Conservation (phyloP, 2,329 filamentous ascomycete species). For the Leptographium procerum region DNA sequence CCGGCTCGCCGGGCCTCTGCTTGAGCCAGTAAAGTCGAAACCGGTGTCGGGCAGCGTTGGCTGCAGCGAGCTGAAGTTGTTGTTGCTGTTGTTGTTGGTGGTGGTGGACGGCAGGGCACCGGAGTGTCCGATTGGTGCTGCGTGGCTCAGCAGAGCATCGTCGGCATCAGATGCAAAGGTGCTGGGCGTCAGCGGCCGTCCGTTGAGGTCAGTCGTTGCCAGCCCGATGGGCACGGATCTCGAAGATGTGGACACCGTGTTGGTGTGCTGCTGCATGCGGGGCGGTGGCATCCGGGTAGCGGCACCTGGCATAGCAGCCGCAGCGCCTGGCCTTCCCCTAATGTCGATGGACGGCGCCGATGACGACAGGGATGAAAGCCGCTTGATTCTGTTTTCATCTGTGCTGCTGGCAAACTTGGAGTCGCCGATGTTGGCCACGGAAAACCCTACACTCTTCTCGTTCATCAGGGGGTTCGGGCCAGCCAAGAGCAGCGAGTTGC, state of each 20-base stretch:
- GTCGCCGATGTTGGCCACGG: neutral
- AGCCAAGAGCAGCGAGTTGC: constrained; percentile 67
- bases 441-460: neutral
- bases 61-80: neutral
- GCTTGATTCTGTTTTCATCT: neutral
- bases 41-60: neutral
- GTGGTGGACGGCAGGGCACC: neutral
- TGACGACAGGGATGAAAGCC: neutral
- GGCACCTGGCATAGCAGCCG: neutral
- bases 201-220: neutral
- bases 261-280: neutral
- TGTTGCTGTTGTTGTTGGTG: too few species aligned
- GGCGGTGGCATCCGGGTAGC: neutral
- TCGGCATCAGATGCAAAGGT: too few species aligned
- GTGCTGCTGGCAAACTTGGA: neutral
- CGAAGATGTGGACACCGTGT: constrained; percentile 1
- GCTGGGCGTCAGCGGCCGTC: neutral
- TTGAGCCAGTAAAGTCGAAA: neutral
- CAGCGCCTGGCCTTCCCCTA: neutral
- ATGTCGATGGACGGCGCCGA: neutral
- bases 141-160: neutral
- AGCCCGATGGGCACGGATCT: constrained; percentile 5
- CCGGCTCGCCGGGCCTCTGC: neutral
- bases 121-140: neutral
- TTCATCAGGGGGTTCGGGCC: constrained; percentile 29